These are phyloP conservation scores for Albifimbria verrucaria DNA, from an alignment of 2,329 filamentous ascomycete species.

Conservation along the genomic window DNA sequence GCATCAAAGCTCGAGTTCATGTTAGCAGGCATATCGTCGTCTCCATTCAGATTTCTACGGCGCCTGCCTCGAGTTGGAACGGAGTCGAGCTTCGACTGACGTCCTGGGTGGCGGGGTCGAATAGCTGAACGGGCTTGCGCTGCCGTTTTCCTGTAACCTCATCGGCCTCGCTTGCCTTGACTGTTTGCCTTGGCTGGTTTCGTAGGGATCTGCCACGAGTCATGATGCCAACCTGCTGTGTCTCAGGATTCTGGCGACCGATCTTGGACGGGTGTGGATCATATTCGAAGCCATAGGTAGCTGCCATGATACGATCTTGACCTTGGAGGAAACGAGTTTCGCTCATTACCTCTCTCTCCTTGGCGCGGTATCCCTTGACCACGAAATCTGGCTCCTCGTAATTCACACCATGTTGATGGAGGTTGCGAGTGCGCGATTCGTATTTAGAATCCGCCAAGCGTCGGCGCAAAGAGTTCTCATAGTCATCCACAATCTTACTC, in stretches of 20 bases:
- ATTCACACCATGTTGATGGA: constrained; percentile 36
- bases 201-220: constrained; percentile 52
- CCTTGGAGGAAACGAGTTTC: constrained; percentile 45
- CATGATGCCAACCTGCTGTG: constrained; percentile 47
- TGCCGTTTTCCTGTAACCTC: constrained; percentile 50
- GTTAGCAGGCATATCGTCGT: constrained; percentile 22
- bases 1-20: constrained; percentile 30
- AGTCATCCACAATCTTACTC: constrained; percentile 50
- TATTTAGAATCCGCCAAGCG: constrained; percentile 45
- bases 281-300: constrained; percentile 59
- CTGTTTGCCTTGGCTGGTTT: constrained; percentile 55
- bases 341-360: constrained; percentile 37
- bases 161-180: constrained; percentile 54
- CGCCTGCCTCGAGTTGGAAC: constrained; percentile 29
- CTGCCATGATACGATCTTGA: constrained; percentile 57
- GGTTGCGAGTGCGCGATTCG: constrained; percentile 40
- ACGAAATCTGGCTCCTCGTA: constrained; percentile 51
- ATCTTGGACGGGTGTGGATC: constrained; percentile 56
- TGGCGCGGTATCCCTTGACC: constrained; percentile 50
- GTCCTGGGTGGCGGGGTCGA: constrained; percentile 49
- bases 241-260: constrained; percentile 56
- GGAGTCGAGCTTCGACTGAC: constrained; percentile 52
- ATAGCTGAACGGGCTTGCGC: constrained; percentile 48
- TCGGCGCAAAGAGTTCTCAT: constrained; percentile 54
- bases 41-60: constrained; percentile 26